phyloP scores from a whole-genome alignment of 768 basidiomycete genomes.

The Boletus bicolor region DNA sequence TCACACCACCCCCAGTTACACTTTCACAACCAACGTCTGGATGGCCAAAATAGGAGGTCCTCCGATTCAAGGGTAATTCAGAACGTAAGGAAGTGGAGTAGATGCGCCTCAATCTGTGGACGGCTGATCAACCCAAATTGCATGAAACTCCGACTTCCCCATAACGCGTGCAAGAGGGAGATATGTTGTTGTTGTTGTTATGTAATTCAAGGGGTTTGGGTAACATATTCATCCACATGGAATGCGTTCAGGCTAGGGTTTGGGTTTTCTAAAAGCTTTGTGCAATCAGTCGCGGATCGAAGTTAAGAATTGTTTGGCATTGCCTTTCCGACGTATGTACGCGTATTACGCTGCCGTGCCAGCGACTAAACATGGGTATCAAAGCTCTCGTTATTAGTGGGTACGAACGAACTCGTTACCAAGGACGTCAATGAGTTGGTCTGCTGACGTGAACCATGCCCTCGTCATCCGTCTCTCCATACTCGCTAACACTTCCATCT shows the following conservation, averaged over 20 bases:
- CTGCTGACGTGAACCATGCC: conserved; percentile 77
- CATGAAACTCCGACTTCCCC: neutral
- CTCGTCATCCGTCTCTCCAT: conserved; percentile 81
- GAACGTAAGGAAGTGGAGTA: too few relatives aligned
- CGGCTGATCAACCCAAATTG: neutral
- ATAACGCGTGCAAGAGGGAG: too few relatives aligned
- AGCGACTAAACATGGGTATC: conserved; percentile 26
- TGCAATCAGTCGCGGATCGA: neutral
- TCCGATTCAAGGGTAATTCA: neutral
- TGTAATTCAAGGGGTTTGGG: too few relatives aligned
- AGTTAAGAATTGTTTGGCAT: conserved; percentile 3
- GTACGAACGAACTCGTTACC: conserved; percentile 5
- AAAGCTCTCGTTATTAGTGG: conserved; percentile 1
- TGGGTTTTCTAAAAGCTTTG: neutral
- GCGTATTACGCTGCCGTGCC: conserved; percentile 11
- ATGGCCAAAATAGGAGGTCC: neutral
- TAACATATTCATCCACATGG: too few relatives aligned
- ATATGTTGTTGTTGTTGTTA: too few relatives aligned
- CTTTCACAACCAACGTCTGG: too few relatives aligned
- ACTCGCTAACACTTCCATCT: conserved; percentile 61
- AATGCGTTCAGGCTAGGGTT: too few relatives aligned
- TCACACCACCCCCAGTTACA: too few relatives aligned
- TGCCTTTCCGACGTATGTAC: conserved; percentile 13
- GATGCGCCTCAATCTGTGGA: too few relatives aligned
- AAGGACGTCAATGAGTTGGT: conserved; percentile 34